These are phyloP conservation scores for Candida albicans DNA, from an alignment of 1,139 yeast species.

Conservation along the genomic window DNA sequence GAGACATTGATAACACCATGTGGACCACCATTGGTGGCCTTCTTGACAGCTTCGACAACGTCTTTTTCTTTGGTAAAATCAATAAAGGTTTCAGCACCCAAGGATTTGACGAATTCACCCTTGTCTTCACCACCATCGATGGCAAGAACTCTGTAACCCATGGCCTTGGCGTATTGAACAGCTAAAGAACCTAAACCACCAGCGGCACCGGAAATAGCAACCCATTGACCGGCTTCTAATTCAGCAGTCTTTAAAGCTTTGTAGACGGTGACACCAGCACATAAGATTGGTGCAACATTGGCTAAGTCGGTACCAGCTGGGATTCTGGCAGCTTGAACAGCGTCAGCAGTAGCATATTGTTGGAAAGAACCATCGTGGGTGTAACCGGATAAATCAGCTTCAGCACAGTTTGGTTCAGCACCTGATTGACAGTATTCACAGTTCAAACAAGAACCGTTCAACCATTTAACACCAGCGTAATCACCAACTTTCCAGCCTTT, in stretches of 20 bases:
- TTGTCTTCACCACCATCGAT: conserved; percentile 76
- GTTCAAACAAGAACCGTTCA: conserved; percentile 69
- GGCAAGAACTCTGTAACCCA: conserved; percentile 76
- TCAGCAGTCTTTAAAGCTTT: conserved; percentile 75
- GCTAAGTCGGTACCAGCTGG: conserved; percentile 37
- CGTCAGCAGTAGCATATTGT: conserved; percentile 70
- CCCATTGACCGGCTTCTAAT: conserved; percentile 73
- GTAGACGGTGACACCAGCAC: conserved; percentile 86
- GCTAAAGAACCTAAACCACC: conserved; percentile 86
- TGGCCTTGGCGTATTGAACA: conserved; percentile 77
- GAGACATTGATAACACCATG: conserved; percentile 82
- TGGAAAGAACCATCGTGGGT: conserved; percentile 84
- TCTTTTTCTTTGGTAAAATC: conserved; percentile 54
- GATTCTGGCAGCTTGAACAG: conserved; percentile 39
- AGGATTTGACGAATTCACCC: conserved; percentile 49
- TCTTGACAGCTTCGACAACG: conserved; percentile 28
- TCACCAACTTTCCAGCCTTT: conserved; percentile 74
- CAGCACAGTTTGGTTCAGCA: conserved; percentile 67
- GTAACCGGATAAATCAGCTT: conserved; percentile 73
- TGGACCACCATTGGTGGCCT: conserved; percentile 46
- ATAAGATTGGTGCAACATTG: conserved; percentile 42
- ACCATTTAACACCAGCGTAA: conserved; percentile 72
- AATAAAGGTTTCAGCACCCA: conserved; percentile 72
- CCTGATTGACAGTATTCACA: conserved; percentile 74
- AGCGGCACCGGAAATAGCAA: conserved; percentile 78